A percentile compares a stretch with the other conserved stretches of the same genome.
These are phyloP conservation scores for Teratosphaeria epicoccoides DNA, from an alignment of 2,329 filamentous ascomycete genomes.

Conservation along the genomic window DNA sequence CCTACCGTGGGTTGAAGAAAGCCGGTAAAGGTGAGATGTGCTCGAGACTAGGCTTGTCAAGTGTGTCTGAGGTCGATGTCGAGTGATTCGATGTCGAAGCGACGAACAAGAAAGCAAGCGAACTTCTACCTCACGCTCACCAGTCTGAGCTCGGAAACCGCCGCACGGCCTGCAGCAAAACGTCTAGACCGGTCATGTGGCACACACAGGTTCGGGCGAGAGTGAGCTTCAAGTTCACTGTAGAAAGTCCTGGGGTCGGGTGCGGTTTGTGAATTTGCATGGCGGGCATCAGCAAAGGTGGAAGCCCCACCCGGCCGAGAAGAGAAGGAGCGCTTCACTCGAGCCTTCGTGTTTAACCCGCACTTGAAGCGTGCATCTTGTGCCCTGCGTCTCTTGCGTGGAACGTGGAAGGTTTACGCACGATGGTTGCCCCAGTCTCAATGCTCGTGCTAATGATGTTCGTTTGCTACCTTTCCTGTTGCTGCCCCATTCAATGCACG, in stretches of 20 bases:
- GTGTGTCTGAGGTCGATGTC: neutral
- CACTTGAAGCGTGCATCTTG: neutral
- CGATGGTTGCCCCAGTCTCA: too few species aligned
- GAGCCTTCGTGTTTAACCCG: neutral
- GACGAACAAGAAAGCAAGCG: neutral
- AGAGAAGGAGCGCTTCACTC: neutral
- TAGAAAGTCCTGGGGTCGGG: neutral
- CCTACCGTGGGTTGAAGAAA: neutral
- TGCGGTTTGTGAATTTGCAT: neutral
- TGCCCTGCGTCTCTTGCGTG: neutral
- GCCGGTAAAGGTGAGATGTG: neutral
- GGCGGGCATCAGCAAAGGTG: neutral
- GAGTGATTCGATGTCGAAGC: neutral
- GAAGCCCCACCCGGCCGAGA: neutral
- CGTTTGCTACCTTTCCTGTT: neutral
- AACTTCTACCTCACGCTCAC: neutral
- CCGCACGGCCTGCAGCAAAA: neutral
- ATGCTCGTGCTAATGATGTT: neutral
- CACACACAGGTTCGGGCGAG: neutral
- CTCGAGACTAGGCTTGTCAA: neutral
- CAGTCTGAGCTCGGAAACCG: neutral
- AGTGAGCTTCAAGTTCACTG: neutral
- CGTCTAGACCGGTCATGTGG: neutral
- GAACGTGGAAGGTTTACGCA: neutral
- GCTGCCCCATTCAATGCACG: neutral